phyloP scores from a whole-genome alignment of 1,284 basidiomycete species.

The Ganoderma resinaceum region DNA sequence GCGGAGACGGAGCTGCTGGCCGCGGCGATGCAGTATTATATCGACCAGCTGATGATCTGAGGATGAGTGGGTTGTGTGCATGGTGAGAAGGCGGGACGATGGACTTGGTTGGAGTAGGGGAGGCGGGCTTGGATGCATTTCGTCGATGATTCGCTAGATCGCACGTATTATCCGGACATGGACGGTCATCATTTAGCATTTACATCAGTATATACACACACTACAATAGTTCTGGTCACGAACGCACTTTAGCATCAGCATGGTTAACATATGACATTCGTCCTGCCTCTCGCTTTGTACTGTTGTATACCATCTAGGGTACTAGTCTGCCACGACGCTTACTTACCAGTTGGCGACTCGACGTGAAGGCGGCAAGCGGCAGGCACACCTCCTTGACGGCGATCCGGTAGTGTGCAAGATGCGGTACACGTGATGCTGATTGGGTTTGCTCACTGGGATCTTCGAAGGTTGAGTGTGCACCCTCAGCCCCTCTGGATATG shows the following conservation, averaged over 20 bases:
- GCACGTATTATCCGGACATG: neutral
- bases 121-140: neutral
- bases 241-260: slow-evolving; percentile 4
- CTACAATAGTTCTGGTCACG: neutral
- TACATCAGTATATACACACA: neutral
- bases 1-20: slow-evolving; percentile 62
- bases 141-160: neutral
- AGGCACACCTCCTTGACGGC: slow-evolving; percentile 20
- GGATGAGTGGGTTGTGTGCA: too few relatives aligned
- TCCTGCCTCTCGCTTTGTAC: slow-evolving; percentile 21
- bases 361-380: too few relatives aligned
- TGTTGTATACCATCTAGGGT: slow-evolving; percentile 30
- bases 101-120: neutral
- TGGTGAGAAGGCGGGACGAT: neutral
- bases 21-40: slow-evolving; percentile 61
- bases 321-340: too few relatives aligned
- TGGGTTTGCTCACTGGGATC: too few relatives aligned
- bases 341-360: too few relatives aligned
- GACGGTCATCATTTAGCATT: slow-evolving; percentile 3
- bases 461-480: too few relatives aligned
- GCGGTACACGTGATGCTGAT: neutral
- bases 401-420: slow-evolving; percentile 16
- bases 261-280: slow-evolving; percentile 12
- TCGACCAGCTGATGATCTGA: slow-evolving; percentile 42
- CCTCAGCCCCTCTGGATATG: too few relatives aligned